Conservation (phyloP, 23 red algal genomes). For the Cyanidiococcus yangmingshanensis region DNA sequence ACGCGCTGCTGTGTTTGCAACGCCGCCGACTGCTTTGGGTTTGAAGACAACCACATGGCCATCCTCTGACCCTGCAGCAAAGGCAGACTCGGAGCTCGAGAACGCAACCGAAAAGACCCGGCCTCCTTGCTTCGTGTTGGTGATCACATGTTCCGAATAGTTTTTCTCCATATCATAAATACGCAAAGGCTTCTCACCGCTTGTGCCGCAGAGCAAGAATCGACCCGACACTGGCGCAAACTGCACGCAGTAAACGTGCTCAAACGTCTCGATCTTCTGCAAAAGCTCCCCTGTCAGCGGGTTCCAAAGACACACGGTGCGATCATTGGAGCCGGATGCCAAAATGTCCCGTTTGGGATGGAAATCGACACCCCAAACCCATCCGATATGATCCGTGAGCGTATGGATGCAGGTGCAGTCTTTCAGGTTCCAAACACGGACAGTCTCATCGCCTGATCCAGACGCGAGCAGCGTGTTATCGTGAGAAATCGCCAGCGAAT, state of each 20-base stretch:
- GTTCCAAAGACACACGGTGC: slow-evolving; percentile 4
- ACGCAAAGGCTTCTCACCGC: neutral
- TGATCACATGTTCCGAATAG: neutral
- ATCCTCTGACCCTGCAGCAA: neutral
- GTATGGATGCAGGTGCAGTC: slow-evolving; percentile 10
- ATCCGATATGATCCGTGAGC: slow-evolving; percentile 16
- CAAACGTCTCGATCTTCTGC: slow-evolving; percentile 1
- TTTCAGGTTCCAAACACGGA: slow-evolving; percentile 33
- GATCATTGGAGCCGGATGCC: slow-evolving; percentile 12
- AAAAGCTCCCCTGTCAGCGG: neutral
- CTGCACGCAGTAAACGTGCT: slow-evolving; percentile 17
- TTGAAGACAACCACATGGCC: neutral
- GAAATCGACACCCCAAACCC: slow-evolving; percentile 16
- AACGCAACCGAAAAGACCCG: slow-evolving; percentile 8
- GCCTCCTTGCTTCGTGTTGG: slow-evolving; percentile 5
- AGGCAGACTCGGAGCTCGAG: neutral
- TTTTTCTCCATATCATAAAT: slow-evolving; percentile 13
- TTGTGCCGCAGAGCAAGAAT: slow-evolving; percentile 15
- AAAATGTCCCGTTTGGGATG: neutral
- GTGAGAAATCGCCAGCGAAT: slow-evolving; percentile 24
- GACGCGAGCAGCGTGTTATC: slow-evolving; percentile 33
- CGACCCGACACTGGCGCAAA: neutral
- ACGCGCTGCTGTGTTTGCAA: neutral
- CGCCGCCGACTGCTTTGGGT: neutral
- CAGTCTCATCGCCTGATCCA: slow-evolving; percentile 42